Base-by-base conservation (phyloP, 2,329 filamentous ascomycete genomes). In the Alternaria sp. region DNA sequence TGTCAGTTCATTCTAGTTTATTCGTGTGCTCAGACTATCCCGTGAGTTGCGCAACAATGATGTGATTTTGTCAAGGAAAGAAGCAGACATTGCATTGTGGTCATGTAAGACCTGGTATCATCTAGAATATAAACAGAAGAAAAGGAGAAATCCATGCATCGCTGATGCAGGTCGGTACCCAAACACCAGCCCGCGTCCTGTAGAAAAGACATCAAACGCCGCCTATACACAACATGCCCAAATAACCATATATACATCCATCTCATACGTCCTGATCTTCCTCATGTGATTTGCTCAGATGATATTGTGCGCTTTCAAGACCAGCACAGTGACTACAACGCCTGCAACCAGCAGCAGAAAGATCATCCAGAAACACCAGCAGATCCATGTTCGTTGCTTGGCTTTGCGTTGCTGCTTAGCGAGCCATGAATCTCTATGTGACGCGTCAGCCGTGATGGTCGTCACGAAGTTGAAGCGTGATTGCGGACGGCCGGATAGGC, bases 381-480 rank as follows among this genome's bases (percentile, higher is more conserved):
- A 84, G 52, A 87, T 78, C 52, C 80, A 80, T 22, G 81, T 81
- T 9, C 82, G 79, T 47, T 80, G 81, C 5, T 73, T 69, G 55
- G 78, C 78, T 67, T 88, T 88, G 49, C 74, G 74, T 16, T 79
- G 76, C 74, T 87, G 81, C 7, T 77, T 77, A 36, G 78, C 79
- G 32, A 88, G 84, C 86, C 86, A 88, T 52, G 80, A 81, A 64
- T 84, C 78, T 58, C 85, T 87, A 64, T 62, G 61, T 11, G 55
- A 43, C 16, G 67, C 64, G 71, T 75, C 65, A 73, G 66, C 64
- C 38, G 68, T 63, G 36, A 77, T 72, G 22, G 65, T 67, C 6
- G 75, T 77, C 66, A 72, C 74, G 63, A 75, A 77, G 18, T 70
- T 70, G 64, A 77, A 77, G 28, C 65, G 62, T 20, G 62, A 64